Conservation (phyloP, 2,329 filamentous ascomycete genomes). For the Exserohilum rostratum region DNA sequence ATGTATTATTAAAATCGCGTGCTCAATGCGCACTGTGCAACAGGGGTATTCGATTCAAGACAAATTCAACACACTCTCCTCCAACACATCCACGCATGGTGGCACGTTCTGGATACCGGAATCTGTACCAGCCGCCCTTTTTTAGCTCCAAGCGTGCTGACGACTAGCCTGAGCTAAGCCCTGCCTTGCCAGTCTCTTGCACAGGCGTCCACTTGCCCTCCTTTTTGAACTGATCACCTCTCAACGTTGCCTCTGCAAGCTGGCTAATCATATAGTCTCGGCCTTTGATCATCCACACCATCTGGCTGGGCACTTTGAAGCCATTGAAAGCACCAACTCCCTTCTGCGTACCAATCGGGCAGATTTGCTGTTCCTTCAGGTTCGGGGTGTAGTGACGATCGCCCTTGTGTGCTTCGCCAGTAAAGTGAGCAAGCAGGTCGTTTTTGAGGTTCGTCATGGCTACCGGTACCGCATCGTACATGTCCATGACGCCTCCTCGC, state of each 20-base stretch:
- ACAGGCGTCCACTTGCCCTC: conserved; percentile 45
- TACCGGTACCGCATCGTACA: conserved; percentile 51
- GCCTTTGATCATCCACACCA: conserved; percentile 54
- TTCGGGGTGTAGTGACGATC: conserved; percentile 44
- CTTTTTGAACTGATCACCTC: conserved; percentile 43
- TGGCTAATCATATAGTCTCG: conserved; percentile 48
- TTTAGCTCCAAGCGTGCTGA: not conserved
- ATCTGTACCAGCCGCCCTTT: not conserved
- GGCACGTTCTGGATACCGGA: not conserved
- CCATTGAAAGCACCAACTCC: conserved; percentile 49
- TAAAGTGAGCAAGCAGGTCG: conserved; percentile 50
- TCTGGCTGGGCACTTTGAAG: conserved; percentile 45
- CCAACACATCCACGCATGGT: not conserved
- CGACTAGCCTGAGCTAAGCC: conserved; percentile 25
- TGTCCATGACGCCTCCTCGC: conserved; percentile 53
- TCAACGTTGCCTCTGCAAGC: conserved; percentile 33
- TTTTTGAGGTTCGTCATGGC: conserved; percentile 55
- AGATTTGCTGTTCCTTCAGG: conserved; percentile 43
- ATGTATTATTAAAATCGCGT: not conserved
- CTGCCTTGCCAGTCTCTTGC: conserved; percentile 28
- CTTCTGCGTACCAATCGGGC: conserved; percentile 46
- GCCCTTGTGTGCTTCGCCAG: conserved; percentile 30
- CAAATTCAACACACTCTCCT: conserved; percentile 2
- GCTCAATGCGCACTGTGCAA: not conserved
- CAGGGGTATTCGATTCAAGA: conserved; percentile 4